These are phyloP conservation scores for Setomelanomma holmii DNA, from an alignment of 2,329 filamentous ascomycete genomes.

Conservation along the genomic window DNA sequence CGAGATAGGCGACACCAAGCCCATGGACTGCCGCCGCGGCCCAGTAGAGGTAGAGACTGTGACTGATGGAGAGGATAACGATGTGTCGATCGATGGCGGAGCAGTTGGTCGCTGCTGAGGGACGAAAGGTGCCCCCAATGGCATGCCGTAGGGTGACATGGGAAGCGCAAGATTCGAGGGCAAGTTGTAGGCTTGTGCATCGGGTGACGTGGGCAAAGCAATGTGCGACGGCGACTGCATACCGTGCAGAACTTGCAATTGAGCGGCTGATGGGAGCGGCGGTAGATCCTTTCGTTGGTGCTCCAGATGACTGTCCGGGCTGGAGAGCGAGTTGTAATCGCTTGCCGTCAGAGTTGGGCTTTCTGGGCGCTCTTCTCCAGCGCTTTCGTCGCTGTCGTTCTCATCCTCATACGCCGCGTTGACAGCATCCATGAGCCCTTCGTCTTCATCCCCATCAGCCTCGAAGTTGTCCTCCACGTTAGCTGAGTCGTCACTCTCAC, in stretches of 20 bases:
- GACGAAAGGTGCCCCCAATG: constrained; percentile 33
- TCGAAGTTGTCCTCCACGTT: constrained; percentile 24
- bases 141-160: constrained; percentile 32
- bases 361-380: constrained; percentile 30
- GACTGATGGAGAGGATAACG: constrained; percentile 32
- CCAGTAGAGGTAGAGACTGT: constrained; percentile 27
- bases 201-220: constrained; percentile 16
- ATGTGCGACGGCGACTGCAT: constrained; percentile 16
- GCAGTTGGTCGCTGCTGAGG: constrained; percentile 25
- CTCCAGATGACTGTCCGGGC: constrained; percentile 19
- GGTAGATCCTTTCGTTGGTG: constrained; percentile 16
- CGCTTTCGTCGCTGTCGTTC: constrained; percentile 15
- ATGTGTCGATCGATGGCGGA: constrained; percentile 32
- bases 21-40: constrained; percentile 36
- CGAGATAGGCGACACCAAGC: constrained; percentile 42
- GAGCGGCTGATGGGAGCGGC: constrained; percentile 23
- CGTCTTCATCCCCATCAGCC: constrained; percentile 28
- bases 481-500: constrained; percentile 36
- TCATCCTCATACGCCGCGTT: constrained; percentile 35
- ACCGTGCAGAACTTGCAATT: constrained; percentile 24
- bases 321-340: constrained; percentile 39
- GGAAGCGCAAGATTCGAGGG: constrained; percentile 27
- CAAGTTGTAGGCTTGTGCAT: constrained; percentile 21
- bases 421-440: constrained; percentile 34
- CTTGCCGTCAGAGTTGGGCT: constrained; percentile 42